Percentiles rank a stretch among this genome's conserved stretches.
phyloP scores from a whole-genome alignment of 345 rosid genomes.

The Salix koriyanagi region DNA sequence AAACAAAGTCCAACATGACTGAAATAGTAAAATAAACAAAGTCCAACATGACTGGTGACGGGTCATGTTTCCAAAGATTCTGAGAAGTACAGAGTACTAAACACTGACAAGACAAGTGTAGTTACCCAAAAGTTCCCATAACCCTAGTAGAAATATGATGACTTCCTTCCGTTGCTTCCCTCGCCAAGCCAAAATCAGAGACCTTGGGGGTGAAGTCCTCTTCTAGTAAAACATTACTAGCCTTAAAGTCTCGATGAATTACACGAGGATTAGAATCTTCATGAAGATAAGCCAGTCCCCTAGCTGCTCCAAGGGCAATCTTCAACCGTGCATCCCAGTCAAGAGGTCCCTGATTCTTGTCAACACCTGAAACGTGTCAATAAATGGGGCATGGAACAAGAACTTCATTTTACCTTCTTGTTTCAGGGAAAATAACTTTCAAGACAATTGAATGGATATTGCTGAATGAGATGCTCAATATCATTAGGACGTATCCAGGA shows the following conservation, averaged over 20 bases:
- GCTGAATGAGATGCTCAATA: background rate
- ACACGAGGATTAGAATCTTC: constrained; percentile 99
- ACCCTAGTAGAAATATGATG: constrained; percentile 93
- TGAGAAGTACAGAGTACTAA: background rate
- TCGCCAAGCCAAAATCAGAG: constrained; percentile 97
- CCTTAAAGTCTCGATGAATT: constrained; percentile 96
- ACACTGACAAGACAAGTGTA: background rate
- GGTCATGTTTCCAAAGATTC: background rate
- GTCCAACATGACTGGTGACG: background rate
- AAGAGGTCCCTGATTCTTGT: constrained; percentile 66
- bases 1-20: background rate
- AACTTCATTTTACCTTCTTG: background rate
- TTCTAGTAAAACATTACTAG: constrained; percentile 87
- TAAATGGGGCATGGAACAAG: background rate
- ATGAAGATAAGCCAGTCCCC: constrained; percentile 98
- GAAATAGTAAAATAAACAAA: background rate
- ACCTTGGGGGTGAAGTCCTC: constrained; percentile 94
- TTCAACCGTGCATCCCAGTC: constrained; percentile 97
- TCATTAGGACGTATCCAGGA: background rate
- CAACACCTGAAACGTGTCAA: constrained; percentile 42
- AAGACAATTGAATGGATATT: background rate
- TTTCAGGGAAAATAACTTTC: background rate
- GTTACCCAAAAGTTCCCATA: constrained; percentile 99
- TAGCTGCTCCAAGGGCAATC: constrained; percentile 97
- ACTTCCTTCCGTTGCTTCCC: constrained; percentile 99